A percentile compares a stretch with the other conserved stretches of the same genome.
These are phyloP conservation scores for Megacollybia marginata DNA, from an alignment of 768 basidiomycete species.

Conservation along the genomic window DNA sequence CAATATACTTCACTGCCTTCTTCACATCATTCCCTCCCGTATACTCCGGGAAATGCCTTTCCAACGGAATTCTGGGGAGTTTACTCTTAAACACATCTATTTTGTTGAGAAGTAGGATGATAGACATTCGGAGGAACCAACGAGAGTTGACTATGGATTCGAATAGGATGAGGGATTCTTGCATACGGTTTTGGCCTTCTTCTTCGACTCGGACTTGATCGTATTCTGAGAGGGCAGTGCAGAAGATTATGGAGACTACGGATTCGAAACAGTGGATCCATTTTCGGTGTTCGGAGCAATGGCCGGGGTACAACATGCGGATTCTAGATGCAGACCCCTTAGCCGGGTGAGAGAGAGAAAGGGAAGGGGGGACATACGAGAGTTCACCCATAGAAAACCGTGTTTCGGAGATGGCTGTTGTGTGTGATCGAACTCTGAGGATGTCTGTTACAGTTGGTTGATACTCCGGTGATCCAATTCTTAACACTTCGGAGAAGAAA, in stretches of 20 bases:
- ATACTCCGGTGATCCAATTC: slow-evolving; percentile 78
- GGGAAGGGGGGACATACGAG: no score
- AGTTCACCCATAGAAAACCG: slow-evolving; percentile 60
- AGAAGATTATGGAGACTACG: slow-evolving; percentile 66
- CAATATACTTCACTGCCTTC: slow-evolving; percentile 69
- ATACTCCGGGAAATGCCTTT: slow-evolving; percentile 82
- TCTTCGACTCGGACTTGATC: slow-evolving; percentile 25
- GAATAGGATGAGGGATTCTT: slow-evolving; percentile 84
- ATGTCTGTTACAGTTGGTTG: slow-evolving; percentile 86
- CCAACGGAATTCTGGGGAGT: slow-evolving; percentile 61
- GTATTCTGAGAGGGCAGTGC: slow-evolving; percentile 66
- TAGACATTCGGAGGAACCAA: slow-evolving; percentile 62
- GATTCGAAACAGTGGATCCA: slow-evolving; percentile 49
- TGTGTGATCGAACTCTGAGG: slow-evolving; percentile 78
- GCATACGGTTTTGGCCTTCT: slow-evolving; percentile 74
- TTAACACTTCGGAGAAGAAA: slow-evolving; percentile 78
- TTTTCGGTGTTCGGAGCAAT: slow-evolving; percentile 39
- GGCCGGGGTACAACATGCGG: slow-evolving; percentile 71
- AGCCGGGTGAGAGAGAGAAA: no score
- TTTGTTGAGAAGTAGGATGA: slow-evolving; percentile 66
- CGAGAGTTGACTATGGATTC: slow-evolving; percentile 83
- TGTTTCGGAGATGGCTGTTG: slow-evolving; percentile 89
- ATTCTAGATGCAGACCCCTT: slow-evolving; percentile 26
- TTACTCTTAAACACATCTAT: slow-evolving; percentile 76
- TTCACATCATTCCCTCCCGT: slow-evolving; percentile 81